Evolutionary conservation across 768 basidiomycete species (phyloP), one percentile per base, ranked within the genome.

Genomic region (Suillus tomentosus): DNA sequence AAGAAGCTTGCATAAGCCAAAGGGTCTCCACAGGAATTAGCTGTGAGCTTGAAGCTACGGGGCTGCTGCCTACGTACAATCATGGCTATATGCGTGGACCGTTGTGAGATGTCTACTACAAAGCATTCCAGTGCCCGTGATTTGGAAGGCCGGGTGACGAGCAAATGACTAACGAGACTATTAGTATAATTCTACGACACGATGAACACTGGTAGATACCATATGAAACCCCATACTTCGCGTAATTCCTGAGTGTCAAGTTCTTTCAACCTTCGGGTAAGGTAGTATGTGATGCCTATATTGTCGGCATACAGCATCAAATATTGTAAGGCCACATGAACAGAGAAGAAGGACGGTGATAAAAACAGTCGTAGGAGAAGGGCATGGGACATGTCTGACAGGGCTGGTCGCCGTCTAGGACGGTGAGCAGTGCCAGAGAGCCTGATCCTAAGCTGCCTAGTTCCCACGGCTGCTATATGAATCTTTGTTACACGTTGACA

Each of bases 1-100:
- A 82, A 34, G 92, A 88, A 17, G 96, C 94, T 85, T 99, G 97
- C 91, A 99, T 96, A 78, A 96, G 97, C 95, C 96, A 99, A 53
- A 99, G 79, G 0, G 97, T 98, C 95, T 96, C 73, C 9, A 31
- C 27, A 57, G 34, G 27, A 34, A 56, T 68, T 17, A 57, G 59
- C 61, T 47, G 51, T 51, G 62, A 60, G 24, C 27, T 62, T 65
- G 50, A 61, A 66, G 67, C 37, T 22, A 51, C 65, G 42, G 68
- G 55, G 67, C 73, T n/a, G 60, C 64, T 64, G 65, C 60, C 69
- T 42, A 87, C 96, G 77, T 72, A 97, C 96, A 66, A 96, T 86
- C 85, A 99, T 91, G 62, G 95, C 94, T 60, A 98, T 87, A 76
- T 99, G 97, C 0, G 96, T 95, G 40, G 95, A 96, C 69, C 90